Conservation (phyloP, 2,329 filamentous ascomycete genomes). For the Tolypocladium capitatum region DNA sequence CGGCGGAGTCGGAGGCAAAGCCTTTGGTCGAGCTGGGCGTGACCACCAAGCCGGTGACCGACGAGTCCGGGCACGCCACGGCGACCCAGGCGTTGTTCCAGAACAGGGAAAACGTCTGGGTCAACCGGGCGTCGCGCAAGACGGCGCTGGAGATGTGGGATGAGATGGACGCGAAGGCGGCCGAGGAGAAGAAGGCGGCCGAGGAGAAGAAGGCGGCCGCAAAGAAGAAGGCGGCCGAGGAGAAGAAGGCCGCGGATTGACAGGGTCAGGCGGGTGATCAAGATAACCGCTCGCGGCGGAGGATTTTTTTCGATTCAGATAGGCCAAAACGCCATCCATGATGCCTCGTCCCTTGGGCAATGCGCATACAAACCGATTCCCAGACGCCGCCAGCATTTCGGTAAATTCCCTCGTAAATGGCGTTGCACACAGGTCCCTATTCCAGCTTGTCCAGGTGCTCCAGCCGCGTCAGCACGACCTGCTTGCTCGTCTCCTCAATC, state of each 20-base stretch:
- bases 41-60: not conserved
- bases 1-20: too few relatives aligned
- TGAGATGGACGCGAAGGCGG: not conserved
- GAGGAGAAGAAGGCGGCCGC: not conserved
- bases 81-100: slow-evolving; percentile 6
- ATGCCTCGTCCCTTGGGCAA: not conserved
- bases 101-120: slow-evolving; percentile 7
- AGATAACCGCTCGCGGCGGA: not conserved
- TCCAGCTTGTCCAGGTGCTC: slow-evolving; percentile 96
- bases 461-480: slow-evolving; percentile 84
- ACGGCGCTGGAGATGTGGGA: slow-evolving; percentile 16
- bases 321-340: not conserved
- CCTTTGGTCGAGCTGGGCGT: not conserved
- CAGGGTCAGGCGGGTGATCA: not conserved
- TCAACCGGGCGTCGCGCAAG: slow-evolving; percentile 7
- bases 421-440: slow-evolving; percentile 4
- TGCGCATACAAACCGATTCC: not conserved
- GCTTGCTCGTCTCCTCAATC: slow-evolving; percentile 97
- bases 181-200: not conserved
- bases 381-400: not conserved
- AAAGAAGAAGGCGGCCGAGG: not conserved
- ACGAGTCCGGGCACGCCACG: not conserved
- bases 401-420: not conserved
- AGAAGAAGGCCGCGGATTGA: not conserved
- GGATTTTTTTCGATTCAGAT: not conserved